These are phyloP conservation scores for Neobulgaria alba DNA, from an alignment of 2,329 filamentous ascomycete genomes.

Conservation along the genomic window DNA sequence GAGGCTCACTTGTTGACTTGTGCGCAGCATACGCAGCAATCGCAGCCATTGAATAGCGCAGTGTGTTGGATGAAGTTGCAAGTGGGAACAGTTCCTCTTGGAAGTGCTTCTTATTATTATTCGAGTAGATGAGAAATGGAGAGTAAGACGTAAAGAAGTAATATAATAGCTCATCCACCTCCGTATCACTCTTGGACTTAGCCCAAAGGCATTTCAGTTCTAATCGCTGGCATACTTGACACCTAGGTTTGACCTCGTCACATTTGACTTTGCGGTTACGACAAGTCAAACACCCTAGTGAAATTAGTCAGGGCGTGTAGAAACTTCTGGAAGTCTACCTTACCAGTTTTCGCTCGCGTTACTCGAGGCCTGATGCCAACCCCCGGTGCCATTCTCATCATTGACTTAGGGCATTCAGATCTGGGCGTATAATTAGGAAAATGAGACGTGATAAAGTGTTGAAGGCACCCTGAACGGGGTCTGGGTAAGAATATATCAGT, in stretches of 20 bases:
- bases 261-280: conserved; percentile 65
- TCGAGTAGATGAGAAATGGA: conserved; percentile 24
- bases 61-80: conserved; percentile 20
- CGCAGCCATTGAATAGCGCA: conserved; percentile 26
- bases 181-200: conserved; percentile 21
- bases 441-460: too few relatives aligned
- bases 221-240: conserved; percentile 34
- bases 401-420: too few relatives aligned
- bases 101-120: conserved; percentile 26
- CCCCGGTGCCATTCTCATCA: conserved; percentile 27
- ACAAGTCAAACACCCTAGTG: conserved; percentile 52
- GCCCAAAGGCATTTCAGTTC: conserved; percentile 23
- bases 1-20: conserved; percentile 19
- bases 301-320: too few relatives aligned
- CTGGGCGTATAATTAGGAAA: too few relatives aligned
- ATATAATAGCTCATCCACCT: conserved; percentile 24
- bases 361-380: conserved; percentile 26
- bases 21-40: conserved; percentile 25
- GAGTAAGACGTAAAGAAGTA: conserved; percentile 27
- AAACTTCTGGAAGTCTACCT: too few relatives aligned
- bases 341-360: conserved; percentile 25
- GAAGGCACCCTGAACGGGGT: too few relatives aligned
- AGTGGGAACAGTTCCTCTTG: conserved; percentile 23
- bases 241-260: conserved; percentile 57
- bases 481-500: too few relatives aligned